Evolutionary conservation across 2,329 filamentous ascomycete species (phyloP), one percentile per base, ranked within the genome.

Genomic region (Aspergillus thermomutatus): DNA sequence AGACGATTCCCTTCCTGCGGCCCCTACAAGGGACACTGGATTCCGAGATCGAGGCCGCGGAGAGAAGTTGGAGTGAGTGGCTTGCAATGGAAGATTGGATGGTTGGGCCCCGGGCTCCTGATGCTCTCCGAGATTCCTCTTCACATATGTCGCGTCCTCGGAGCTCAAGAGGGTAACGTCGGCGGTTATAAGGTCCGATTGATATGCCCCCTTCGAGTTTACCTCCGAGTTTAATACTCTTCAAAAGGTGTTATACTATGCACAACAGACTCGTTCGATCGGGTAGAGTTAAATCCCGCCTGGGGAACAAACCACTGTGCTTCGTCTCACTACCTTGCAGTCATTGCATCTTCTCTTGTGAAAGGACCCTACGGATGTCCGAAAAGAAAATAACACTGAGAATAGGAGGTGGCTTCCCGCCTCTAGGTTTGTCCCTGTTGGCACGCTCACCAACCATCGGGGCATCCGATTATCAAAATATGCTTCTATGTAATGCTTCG

Each of bases 11-110:
- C 0, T 97, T 96, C 71, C 78, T 97, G 65, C 87, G 87, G 63
- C 92, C 93, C 4, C 77, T 97, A n/a, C 87, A 89, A 66, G 84
- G 87, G 54, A 86, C 89, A 0, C 84, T 85, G 7, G 86, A 93
- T 67, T 83, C 85, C 23, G 94, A 97, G 77, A 90, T 97, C 60
- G 84, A 90, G 60, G 83, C 80, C 14, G 92, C 92, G 0, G 93
- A 97, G 76, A 83, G 84, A 60, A 87, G 83, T 58, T 99, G 94
- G 94, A 95, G 91, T 70, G 88, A 93, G 67, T 97, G 93, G 93
- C 78, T 97, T 31, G 91, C 91, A 11, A 95, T 97, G 91, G 91
- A 96, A 74, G 93, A 97, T 73, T 97, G 93, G 93, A 96, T 96
- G 92, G 79, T 97, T n/a, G 92, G 92, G 2, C 89, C 90, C 1